Conservation (phyloP, 179 eudicot species). For the Nepenthes alata region DNA sequence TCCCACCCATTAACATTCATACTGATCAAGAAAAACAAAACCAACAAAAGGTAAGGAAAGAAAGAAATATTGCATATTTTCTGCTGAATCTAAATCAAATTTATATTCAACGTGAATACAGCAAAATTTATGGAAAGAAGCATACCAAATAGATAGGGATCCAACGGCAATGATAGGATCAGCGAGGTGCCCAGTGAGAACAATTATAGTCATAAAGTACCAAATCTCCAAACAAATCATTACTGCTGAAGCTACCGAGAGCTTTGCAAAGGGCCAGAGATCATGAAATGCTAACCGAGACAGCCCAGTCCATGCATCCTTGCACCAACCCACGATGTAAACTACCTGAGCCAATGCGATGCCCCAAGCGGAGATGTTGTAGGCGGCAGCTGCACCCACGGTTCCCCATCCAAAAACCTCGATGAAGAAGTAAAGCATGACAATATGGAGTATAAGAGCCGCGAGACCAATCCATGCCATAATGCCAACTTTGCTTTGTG, state of each 20-base stretch:
- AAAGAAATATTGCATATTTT: background rate
- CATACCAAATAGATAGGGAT: conserved; percentile 72
- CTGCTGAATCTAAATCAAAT: background rate
- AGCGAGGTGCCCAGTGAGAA: conserved; percentile 57
- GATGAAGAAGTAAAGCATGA: conserved; percentile 48
- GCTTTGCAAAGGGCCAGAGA: conserved; percentile 59
- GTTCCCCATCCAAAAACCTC: conserved; percentile 47
- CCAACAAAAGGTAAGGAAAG: background rate
- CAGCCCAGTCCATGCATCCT: conserved; percentile 70
- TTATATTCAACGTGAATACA: background rate
- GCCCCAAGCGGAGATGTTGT: conserved; percentile 49
- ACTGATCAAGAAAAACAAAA: conserved; percentile 9
- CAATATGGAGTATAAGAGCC: conserved; percentile 27
- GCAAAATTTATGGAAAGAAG: background rate
- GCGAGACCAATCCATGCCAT: conserved; percentile 46
- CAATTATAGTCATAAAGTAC: conserved; percentile 59
- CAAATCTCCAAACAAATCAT: conserved; percentile 72
- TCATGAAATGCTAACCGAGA: conserved; percentile 55
- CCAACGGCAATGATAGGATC: conserved; percentile 64
- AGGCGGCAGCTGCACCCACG: conserved; percentile 56
- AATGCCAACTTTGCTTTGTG: conserved; percentile 64
- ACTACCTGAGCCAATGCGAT: conserved; percentile 34
- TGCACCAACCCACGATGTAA: conserved; percentile 62
- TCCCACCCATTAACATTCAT: conserved; percentile 42
- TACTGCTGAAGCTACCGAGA: conserved; percentile 73